phyloP scores from a whole-genome alignment of 1,284 basidiomycete genomes.

The Leccinum griseonigrum region DNA sequence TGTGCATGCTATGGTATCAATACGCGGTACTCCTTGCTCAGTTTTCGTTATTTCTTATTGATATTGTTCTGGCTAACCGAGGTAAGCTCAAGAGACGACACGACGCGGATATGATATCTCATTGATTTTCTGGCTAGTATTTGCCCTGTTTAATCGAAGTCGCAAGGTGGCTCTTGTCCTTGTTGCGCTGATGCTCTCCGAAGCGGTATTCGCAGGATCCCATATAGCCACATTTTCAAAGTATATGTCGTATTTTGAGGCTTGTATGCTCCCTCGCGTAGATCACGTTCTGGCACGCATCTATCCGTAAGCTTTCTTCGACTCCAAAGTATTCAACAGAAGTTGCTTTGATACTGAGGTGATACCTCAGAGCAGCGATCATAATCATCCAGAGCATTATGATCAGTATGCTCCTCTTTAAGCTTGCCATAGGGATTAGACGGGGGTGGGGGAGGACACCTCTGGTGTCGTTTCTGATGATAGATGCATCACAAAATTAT shows the following conservation, averaged over 20 bases:
- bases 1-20: conserved; percentile 18
- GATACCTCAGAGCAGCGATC: conserved; percentile 1
- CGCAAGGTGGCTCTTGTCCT: conserved; percentile 11
- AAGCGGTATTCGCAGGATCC: not conserved
- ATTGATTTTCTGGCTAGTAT: conserved; percentile 9
- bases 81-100: conserved; percentile 12
- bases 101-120: not conserved
- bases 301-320: conserved; percentile 1
- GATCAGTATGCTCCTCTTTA: conserved; percentile 13
- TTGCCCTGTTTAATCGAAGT: conserved; percentile 25
- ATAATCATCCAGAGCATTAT: conserved; percentile 12
- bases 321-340: not conserved
- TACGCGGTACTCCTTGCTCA: conserved; percentile 8
- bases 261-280: conserved; percentile 13
- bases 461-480: conserved; percentile 19
- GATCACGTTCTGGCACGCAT: not conserved
- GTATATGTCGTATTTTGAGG: conserved; percentile 4
- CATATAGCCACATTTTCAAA: not conserved
- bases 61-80: conserved; percentile 16
- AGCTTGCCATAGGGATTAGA: not conserved
- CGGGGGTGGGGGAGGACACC: conserved; percentile 15
- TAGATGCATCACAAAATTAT: conserved; percentile 17
- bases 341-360: not conserved
- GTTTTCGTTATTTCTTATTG: conserved; percentile 7
- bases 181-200: conserved; percentile 11